Percentiles rank a stretch among this genome's conserved stretches.
Evolutionary conservation across 495 filamentous ascomycete species (phyloP).

Genomic region (Neurospora tetrasperma): DNA sequence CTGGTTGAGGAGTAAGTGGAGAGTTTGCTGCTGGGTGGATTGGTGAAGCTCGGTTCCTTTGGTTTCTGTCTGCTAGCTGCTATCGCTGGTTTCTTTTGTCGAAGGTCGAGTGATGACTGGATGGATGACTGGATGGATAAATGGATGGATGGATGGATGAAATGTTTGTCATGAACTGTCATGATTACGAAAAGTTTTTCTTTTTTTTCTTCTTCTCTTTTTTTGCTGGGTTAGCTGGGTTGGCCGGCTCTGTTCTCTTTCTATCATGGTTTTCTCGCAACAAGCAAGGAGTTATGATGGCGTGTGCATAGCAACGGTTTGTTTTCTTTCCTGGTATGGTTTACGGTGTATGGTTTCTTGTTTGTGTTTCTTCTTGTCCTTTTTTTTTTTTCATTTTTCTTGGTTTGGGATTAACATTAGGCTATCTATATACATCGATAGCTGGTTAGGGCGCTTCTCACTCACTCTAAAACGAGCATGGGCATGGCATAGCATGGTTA

Average conservation of each 20-base stretch:
- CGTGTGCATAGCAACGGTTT: background rate
- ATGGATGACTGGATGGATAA: too few species aligned
- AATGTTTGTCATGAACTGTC: background rate
- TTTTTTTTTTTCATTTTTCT: too few species aligned
- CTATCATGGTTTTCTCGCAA: background rate
- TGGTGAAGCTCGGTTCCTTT: too few species aligned
- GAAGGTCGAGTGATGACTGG: too few species aligned
- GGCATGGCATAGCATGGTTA: background rate
- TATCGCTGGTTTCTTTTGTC: too few species aligned
- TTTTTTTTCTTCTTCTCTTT: background rate
- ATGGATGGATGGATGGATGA: too few species aligned
- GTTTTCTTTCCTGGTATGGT: background rate
- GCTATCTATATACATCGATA: too few species aligned
- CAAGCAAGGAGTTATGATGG: background rate
- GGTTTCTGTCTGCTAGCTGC: too few species aligned
- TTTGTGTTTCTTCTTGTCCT: background rate
- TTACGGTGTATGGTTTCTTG: background rate
- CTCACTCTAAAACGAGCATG: too few species aligned
- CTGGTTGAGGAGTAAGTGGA: background rate
- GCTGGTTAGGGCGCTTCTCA: too few species aligned
- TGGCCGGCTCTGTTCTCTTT: background rate
- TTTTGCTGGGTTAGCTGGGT: background rate
- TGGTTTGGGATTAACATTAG: background rate
- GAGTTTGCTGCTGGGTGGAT: too few species aligned
- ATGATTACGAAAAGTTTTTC: background rate